Percentiles rank a stretch among this genome's conserved stretches.
Conservation (phyloP, 2,329 filamentous ascomycete genomes). For the Scedosporium minutisporum region DNA sequence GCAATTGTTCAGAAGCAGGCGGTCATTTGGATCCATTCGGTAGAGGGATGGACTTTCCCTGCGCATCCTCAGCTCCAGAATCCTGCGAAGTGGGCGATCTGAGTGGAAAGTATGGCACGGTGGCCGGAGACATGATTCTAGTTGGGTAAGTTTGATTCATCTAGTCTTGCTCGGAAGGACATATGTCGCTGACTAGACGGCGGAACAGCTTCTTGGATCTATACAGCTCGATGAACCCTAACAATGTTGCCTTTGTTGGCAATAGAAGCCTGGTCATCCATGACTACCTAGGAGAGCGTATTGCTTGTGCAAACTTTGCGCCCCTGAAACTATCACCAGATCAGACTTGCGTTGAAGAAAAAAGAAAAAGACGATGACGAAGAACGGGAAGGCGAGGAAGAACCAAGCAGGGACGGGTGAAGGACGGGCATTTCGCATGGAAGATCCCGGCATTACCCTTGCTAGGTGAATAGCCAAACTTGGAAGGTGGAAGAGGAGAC, state of each 20-base stretch:
- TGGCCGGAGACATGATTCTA: conserved; percentile 22
- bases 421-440: no score
- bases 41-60: conserved; percentile 52
- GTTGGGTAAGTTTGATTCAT: not conserved
- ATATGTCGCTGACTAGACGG: not conserved
- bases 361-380: not conserved
- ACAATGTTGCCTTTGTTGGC: not conserved
- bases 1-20: conserved; percentile 61
- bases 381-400: not conserved
- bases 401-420: not conserved
- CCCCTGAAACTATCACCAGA: not conserved
- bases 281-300: not conserved
- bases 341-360: not conserved
- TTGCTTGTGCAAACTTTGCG: not conserved
- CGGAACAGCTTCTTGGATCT: not conserved
- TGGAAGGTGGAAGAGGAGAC: no score
- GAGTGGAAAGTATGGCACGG: conserved; percentile 61
- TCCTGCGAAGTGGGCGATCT: conserved; percentile 71
- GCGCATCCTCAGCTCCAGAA: conserved; percentile 44
- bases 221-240: not conserved
- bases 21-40: conserved; percentile 64
- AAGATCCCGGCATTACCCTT: no score
- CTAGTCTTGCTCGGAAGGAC: not conserved
- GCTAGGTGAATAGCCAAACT: no score
- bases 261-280: not conserved